These are phyloP conservation scores for Trichoderma sp. DNA, from an alignment of 2,329 filamentous ascomycete species.

Conservation along the genomic window DNA sequence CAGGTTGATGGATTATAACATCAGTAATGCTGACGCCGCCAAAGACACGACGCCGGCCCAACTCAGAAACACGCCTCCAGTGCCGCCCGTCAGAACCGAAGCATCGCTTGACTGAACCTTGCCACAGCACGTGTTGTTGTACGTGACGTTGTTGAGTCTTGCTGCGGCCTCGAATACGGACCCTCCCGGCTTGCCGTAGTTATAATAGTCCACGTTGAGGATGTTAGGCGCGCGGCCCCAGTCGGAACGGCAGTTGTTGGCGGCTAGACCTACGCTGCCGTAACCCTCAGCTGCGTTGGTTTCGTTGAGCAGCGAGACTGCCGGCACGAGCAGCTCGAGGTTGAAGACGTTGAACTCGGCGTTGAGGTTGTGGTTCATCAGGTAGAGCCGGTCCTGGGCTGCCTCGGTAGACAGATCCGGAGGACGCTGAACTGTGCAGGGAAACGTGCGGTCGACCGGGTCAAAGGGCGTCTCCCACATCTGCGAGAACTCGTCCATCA, in stretches of 20 bases:
- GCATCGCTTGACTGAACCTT: conserved; percentile 31
- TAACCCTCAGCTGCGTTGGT: conserved; percentile 66
- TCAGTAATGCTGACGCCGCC: conserved; percentile 21
- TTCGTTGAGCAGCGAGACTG: conserved; percentile 63
- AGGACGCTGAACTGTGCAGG: conserved; percentile 75
- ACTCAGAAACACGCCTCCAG: neutral
- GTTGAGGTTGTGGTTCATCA: conserved; percentile 91
- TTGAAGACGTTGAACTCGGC: conserved; percentile 67
- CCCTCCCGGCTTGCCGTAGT: conserved; percentile 61
- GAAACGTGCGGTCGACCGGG: conserved; percentile 61
- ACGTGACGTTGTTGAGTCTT: conserved; percentile 68
- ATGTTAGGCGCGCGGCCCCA: conserved; percentile 74
- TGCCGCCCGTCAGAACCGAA: neutral
- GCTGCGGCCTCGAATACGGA: conserved; percentile 75
- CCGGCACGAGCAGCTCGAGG: conserved; percentile 65
- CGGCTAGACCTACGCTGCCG: conserved; percentile 64
- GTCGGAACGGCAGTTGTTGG: conserved; percentile 55
- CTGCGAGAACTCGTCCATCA: conserved; percentile 82
- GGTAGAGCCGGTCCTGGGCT: conserved; percentile 64
- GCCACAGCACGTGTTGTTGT: conserved; percentile 58
- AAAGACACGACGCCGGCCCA: conserved; percentile 23
- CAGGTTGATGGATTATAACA: neutral
- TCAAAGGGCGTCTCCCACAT: conserved; percentile 92
- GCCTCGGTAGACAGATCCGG: conserved; percentile 57
- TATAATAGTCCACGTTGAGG: conserved; percentile 83